Evolutionary conservation across 1,139 yeast species (phyloP), one percentile per base, ranked within the genome.

Genomic region (Eremothecium sinecaudum): DNA sequence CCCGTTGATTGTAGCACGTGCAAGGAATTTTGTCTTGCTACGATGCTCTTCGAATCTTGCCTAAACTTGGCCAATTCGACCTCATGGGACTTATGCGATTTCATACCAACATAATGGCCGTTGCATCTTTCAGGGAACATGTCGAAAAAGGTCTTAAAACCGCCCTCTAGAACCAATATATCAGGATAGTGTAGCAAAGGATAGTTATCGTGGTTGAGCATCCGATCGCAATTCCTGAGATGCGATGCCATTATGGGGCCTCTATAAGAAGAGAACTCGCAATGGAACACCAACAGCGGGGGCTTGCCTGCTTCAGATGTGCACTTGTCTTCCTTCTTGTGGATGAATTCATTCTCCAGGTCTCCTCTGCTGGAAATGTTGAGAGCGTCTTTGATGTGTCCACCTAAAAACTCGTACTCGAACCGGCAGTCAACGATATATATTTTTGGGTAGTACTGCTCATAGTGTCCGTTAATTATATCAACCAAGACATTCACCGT

Each of bases 171-270:
- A 25, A 90, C 75, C 25, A 83, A 77, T 32, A 90, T 74, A 60
- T 90, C 95, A 2, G 98, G 98, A 52, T 78, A 90, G 43, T 72
- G 73, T 39, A 90, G 65, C 42, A 68, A 64, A 1, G 98, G 98
- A 58, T 90, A 92, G 43, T 71, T 65, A 37, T 77, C 75, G 43
- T 75, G 69, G 55, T 87, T 86, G 34, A 74, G 49, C 31, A 70
- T 71, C 40, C 98, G 71, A 61, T 90, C 98, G 46, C 82, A 71
- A 44, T 79, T 79, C 44, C 98, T 67, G 39, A 90, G 67, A 55
- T 84, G 87, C 38, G 78, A 67, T 1, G 97, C 97, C 80, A 90
- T 75, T 33, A 81, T 66, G 3, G 98, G 98, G 8, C 97, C 95
- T 40, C 98, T 69, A 55, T 80, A 84, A 2, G 93, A 75, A 33